Base-by-base conservation (phyloP, 495 filamentous ascomycete genomes). In the Pseudotulostoma volvatum region DNA sequence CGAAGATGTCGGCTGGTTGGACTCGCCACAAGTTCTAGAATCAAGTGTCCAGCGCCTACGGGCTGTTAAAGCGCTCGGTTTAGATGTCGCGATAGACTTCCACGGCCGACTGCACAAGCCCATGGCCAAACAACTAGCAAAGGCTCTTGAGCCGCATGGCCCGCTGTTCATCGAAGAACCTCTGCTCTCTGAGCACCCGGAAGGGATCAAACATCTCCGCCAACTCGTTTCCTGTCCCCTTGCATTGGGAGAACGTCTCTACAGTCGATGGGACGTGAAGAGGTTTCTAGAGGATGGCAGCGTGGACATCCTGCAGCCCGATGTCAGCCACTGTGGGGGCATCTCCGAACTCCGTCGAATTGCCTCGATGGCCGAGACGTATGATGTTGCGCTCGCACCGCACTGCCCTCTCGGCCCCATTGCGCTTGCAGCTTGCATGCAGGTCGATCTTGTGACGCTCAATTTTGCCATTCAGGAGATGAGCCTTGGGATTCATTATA, bases 111-210 rank as follows among this genome's bases (percentile, higher is more conserved):
- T 85, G 3, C 81, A 86, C 60, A 79, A 79, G 45, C 79, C 79
- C 7, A 85, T 85, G 81, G 79, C 79, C 2, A 84, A 82, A 52
- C 81, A 84, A 44, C 65, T 87, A 11, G 76, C 77, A 16, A 76
- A 73, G 44, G 68, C 70, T 1, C 64, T 87, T 2, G 78, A 83
- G 49, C 77, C 77, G 2, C 66, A 84, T 42, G 58, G 61, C 4
- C 81, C 81, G 0, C 60, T 87, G n/a, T 87, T 87, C 58, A 76
- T 87, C 25, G 81, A 85, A 52, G 81, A 87, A 49, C 81, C 81
- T 0, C 54, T 85, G 3, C 67, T 85, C 9, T 74, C 70, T 1
- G 81, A 85, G 52, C 74, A 86, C 46, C 67, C 73, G 1, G 77
- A 73, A 41, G 76, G 67, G 11, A 76, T 84, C 50, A 81, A 77